Percentiles rank a stretch among this genome's conserved stretches.
Evolutionary conservation across 805 yeast genomes (phyloP).

Genomic region (Saccharomycopsis capsularis): DNA sequence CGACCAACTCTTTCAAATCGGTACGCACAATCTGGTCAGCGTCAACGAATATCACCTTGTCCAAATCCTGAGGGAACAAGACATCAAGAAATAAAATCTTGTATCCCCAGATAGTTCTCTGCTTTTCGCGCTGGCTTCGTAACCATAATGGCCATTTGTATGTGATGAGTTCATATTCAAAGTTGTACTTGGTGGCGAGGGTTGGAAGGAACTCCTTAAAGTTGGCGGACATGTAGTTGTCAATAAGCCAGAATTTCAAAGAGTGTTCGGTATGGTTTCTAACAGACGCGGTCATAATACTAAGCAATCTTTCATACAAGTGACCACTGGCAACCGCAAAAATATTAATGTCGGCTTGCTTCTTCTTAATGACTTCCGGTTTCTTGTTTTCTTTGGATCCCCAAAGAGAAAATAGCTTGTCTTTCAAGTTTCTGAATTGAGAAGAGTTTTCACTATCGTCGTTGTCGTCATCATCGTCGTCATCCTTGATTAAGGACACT

Average conservation of each 20-base stretch:
- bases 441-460: slow-evolving; percentile 9
- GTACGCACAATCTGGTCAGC: slow-evolving; percentile 78
- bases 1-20: slow-evolving; percentile 61
- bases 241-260: slow-evolving; percentile 82
- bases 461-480: slow-evolving; percentile 7
- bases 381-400: neutral
- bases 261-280: slow-evolving; percentile 55
- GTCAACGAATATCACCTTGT: slow-evolving; percentile 77
- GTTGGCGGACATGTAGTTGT: slow-evolving; percentile 68
- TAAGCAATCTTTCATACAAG: slow-evolving; percentile 62
- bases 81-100: slow-evolving; percentile 84
- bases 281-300: slow-evolving; percentile 78
- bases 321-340: slow-evolving; percentile 82
- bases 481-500: slow-evolving; percentile 7
- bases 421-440: slow-evolving; percentile 15
- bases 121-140: slow-evolving; percentile 67
- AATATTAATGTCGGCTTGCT: slow-evolving; percentile 62
- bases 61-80: slow-evolving; percentile 70
- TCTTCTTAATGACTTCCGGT: slow-evolving; percentile 10
- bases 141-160: slow-evolving; percentile 95
- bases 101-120: slow-evolving; percentile 80
- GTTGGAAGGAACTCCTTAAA: slow-evolving; percentile 55
- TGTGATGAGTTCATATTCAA: slow-evolving; percentile 69
- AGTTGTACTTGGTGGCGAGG: slow-evolving; percentile 51
- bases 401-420: slow-evolving; percentile 21